phyloP scores from a whole-genome alignment of 352 stramenopile species.

The Pythium volutum region DNA sequence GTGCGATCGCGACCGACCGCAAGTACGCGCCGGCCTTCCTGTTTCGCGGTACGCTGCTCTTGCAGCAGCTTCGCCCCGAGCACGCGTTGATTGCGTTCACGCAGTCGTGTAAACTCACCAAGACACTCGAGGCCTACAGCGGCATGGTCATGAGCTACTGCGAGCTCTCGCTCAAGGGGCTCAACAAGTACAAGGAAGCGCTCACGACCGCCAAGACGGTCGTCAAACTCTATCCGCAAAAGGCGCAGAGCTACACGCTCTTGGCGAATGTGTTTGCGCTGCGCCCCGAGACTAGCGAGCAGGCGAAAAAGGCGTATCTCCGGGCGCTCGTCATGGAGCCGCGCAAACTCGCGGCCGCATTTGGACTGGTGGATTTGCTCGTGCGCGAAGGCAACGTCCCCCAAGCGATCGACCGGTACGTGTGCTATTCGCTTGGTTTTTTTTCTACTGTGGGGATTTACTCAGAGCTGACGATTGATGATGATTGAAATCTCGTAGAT shows the following conservation, averaged over 20 bases:
- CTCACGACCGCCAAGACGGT: constrained; percentile 62
- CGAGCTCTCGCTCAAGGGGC: constrained; percentile 52
- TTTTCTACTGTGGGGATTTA: neutral
- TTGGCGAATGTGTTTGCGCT: constrained; percentile 74
- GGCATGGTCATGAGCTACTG: constrained; percentile 77
- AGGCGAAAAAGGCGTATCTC: constrained; percentile 58
- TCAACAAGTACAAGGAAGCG: constrained; percentile 75
- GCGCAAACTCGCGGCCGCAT: constrained; percentile 53
- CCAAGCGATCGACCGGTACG: constrained; percentile 59
- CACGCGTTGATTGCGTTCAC: constrained; percentile 64
- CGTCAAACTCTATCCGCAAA: constrained; percentile 67
- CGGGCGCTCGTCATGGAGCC: constrained; percentile 62
- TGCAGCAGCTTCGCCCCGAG: constrained; percentile 61
- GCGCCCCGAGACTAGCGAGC: constrained; percentile 49
- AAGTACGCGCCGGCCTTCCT: constrained; percentile 54
- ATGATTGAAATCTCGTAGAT: constrained; percentile 18
- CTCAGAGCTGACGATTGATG: neutral
- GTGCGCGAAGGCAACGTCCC: constrained; percentile 51
- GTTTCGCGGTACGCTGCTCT: constrained; percentile 51
- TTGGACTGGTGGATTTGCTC: constrained; percentile 68
- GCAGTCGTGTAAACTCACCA: constrained; percentile 54
- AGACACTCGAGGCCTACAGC: constrained; percentile 63
- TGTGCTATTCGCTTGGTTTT: neutral
- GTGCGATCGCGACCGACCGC: constrained; percentile 42
- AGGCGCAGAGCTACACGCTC: constrained; percentile 67